Conservation (phyloP, 257 asterid genomes). For the Paraleonurus japonicus region DNA sequence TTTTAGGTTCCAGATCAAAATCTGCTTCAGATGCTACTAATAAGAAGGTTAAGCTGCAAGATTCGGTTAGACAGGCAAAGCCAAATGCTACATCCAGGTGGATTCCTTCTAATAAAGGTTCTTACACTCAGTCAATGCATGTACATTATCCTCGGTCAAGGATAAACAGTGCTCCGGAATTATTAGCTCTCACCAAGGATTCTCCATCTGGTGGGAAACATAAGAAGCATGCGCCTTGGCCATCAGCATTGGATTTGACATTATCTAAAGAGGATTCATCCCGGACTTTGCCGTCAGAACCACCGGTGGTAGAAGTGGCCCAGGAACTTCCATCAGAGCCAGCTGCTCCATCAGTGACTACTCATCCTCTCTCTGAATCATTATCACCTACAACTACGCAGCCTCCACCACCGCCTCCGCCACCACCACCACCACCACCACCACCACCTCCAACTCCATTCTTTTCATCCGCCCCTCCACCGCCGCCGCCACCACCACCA, state of each 20-base stretch:
- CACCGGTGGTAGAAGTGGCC: conserved; percentile 31
- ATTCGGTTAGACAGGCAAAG: conserved; percentile 60
- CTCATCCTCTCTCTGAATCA: conserved; percentile 22
- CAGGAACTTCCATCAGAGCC: conserved; percentile 24
- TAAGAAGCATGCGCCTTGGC: conserved; percentile 45
- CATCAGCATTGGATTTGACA: conserved; percentile 40
- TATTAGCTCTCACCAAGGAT: conserved; percentile 55
- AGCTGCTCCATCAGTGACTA: conserved; percentile 17
- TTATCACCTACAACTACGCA: conserved; percentile 16
- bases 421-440: background rate
- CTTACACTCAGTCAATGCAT: conserved; percentile 87
- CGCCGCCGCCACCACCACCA: conserved; percentile 15
- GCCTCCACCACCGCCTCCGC: background rate
- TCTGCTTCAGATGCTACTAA: conserved; percentile 50
- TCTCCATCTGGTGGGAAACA: conserved; percentile 52
- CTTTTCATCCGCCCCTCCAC: conserved; percentile 15
- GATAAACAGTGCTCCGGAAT: conserved; percentile 84
- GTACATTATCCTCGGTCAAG: conserved; percentile 84
- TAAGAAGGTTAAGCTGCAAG: conserved; percentile 66
- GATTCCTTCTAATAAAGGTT: conserved; percentile 91
- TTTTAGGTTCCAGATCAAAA: conserved; percentile 38
- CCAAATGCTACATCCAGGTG: conserved; percentile 78
- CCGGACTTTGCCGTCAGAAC: conserved; percentile 30
- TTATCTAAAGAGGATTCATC: conserved; percentile 31
- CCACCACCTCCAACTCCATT: conserved; percentile 3